Base-by-base conservation (phyloP, 345 rosid genomes). In the Lumnitzera littorea region DNA sequence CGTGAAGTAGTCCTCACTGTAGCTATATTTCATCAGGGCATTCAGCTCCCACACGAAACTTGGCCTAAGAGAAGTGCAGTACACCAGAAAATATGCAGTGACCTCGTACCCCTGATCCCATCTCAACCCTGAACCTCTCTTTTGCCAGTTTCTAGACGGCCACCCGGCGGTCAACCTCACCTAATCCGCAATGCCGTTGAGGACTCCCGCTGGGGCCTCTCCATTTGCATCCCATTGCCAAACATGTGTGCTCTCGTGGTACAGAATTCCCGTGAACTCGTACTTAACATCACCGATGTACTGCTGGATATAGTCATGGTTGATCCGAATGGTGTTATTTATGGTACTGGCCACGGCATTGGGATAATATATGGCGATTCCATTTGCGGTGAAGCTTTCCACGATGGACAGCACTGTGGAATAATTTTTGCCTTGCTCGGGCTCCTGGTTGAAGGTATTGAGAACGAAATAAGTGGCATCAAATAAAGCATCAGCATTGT, bases 71-170 rank as follows among this genome's bases (percentile, higher is more conserved):
- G 11, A 2, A 13, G 2, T 5, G 47, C 63, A 60, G 17, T 50
- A 1, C 48, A 6, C 63, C 9, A 61, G 36, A 46, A 61, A 61
- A 46, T 60, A 47, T 0, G 55, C 55, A 2, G 63, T 29, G 14
- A 50, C 10, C 1, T 14, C 55, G 1, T 50, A 50, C 27, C 55
- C 63, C 15, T 29, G 24, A 17, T 61, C 63, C 55, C 63, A 59
- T 48, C 48, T 27, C 48, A 2, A 50, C 5, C 63, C 63, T 13
- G 25, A 50, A 2, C 63, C 47, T 17, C 46, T 16, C 5, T 1
- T 1, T 25, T 36, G 54, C 63, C 54, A 60, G 13, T 11, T 15
- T 53, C 27, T 1, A 14, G 50, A 49, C 6, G 15, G 3, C 53
- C 36, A 48, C 16, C 63, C 46, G 1, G 24, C 46, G 3, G 13